Base-by-base conservation (phyloP, 768 basidiomycete species). In the Termitomyces sp. region DNA sequence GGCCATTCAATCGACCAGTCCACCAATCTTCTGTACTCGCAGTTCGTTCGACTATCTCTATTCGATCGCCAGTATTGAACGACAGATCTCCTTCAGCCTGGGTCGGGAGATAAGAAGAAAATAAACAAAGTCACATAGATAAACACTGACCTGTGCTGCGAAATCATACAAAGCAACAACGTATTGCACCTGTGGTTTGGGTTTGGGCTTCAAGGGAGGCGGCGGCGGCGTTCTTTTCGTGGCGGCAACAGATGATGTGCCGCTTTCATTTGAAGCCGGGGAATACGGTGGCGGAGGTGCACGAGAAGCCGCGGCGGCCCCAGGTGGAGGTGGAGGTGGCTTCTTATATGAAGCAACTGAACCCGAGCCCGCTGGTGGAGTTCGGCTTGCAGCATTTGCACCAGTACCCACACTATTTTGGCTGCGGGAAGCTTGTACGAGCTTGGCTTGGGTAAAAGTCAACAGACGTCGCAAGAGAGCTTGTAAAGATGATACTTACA, bases 101-200 rank as follows among this genome's bases (percentile, higher is more conserved):
- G 6, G 48, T 37, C 21, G 47, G 50, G 17, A 25, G 53, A 32
- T 60, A 53, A 46, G 51, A 53, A 46, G 51, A 21, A 40, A 35
- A 40, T 53, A 14, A n/a, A 16, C 48, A 11, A 55, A 34, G 19
- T 45, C 21, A 44, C 52, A 27, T 11, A 27, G 27, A 37, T 23
- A 27, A 27, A 55, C 12, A 66, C 76, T 53, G 66, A 85, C 87
- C 81, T 96, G 94, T 19, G 97, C 93, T 35, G 78, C 80, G 68
- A 96, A 99, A 70, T 99, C 97, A 67, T 97, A 99, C 66, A 98
- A 67, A 30, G 97, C 97, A 10, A 91, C 88, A 25, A 94, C 94
- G 65, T 93, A 94, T 69, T 86, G 81, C 3, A 79, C 73, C 50
- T 74, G 75, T 1, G 80, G 76, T 69, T 89, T 91, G 5, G 91